Evolutionary conservation across 1,284 basidiomycete genomes (phyloP), one percentile per base, ranked within the genome.

Genomic region (Marasmius oreades): DNA sequence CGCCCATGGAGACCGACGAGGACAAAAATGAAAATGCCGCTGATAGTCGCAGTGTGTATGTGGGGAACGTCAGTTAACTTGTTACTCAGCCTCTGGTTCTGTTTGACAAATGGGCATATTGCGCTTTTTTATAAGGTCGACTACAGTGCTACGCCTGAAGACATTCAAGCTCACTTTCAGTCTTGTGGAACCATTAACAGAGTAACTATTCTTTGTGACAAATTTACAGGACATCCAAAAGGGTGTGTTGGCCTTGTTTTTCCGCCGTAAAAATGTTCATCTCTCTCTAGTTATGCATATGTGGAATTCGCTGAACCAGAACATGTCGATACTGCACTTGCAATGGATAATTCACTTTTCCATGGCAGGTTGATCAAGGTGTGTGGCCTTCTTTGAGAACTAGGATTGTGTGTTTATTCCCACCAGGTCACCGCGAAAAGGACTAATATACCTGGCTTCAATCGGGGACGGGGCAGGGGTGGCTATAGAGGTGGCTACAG

Each of bases 141-240:
- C 78, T 99, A 99, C 71, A 84, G 88, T 56, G 92, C 96, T 7
- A 98, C 97, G 26, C 97, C 97, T 14, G 97, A 99, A 74, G 97
- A 99, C 71, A 95, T 99, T 56, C 97, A 99, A 75, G 87, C 84
- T 44, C 97, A 99, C 72, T 99, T 99, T 77, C 92, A 95, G 69
- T 88, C 95, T 24, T 98, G 95, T 69, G 97, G 97, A 5, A 95
- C 92, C 20, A 99, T 99, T 73, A 99, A 99, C 77, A 86, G 97
- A 65, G 95, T 99, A 51, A 99, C 97, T 0, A 99, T 99, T 67
- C 84, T 99, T 24, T 99, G 97, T 73, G 97, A 99, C 81, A 99
- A 99, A 77, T 99, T 98, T 73, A 98, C 96, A 16, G 97, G 97
- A 45, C 96, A 98, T 78, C 96, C 97, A 42, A 99, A 98, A 85